These are phyloP conservation scores for Guadua angustifolia DNA, from an alignment of 176 grass and related monocot genomes.

Conservation along the genomic window DNA sequence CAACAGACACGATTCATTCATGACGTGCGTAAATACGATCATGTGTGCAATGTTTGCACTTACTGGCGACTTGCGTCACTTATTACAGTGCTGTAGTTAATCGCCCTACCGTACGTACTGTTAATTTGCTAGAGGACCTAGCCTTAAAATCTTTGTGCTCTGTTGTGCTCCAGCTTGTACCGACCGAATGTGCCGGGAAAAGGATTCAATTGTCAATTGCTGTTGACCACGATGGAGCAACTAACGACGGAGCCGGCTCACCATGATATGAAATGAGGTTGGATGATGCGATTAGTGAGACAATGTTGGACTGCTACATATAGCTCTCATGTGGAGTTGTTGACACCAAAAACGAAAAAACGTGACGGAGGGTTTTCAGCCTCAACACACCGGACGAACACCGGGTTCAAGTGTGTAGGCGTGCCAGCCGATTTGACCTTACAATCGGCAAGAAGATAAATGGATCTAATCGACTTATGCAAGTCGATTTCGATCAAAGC, in stretches of 20 bases:
- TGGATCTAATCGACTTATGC: no score
- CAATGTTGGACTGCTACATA: background rate
- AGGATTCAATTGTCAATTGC: background rate
- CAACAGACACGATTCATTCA: background rate
- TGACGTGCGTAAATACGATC: background rate
- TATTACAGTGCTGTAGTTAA: background rate
- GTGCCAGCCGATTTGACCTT: no score
- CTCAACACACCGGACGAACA: no score
- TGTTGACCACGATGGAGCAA: background rate
- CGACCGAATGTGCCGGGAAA: background rate
- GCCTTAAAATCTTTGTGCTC: background rate
- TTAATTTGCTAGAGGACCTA: background rate
- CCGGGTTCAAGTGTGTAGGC: no score
- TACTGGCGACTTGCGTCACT: background rate
- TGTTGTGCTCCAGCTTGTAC: background rate
- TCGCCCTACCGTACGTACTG: background rate
- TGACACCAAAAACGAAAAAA: no score
- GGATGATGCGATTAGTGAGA: background rate
- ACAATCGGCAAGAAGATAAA: no score
- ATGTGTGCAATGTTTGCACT: conserved; percentile 1
- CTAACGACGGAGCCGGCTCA: background rate
- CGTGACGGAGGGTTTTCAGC: no score
- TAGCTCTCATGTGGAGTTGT: background rate
- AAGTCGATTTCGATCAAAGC: no score
- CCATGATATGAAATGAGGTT: background rate